Evolutionary conservation across 2,329 filamentous ascomycete genomes (phyloP).

Genomic region (Aspergillus ochraceoroseus): DNA sequence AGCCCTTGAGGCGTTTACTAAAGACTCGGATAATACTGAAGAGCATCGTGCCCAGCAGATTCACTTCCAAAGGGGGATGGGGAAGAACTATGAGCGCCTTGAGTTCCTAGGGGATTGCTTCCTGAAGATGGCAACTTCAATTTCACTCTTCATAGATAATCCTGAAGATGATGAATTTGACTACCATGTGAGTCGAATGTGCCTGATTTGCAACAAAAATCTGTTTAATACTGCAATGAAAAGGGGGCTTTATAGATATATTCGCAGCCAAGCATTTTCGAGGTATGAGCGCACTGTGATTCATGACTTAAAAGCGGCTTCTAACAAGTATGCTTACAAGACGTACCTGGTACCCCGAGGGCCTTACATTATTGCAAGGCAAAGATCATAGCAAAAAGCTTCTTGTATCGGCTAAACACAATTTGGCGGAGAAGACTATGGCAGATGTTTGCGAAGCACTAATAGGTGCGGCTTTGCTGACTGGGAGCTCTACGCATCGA

Average conservation of each 20-base stretch:
- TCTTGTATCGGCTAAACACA: conserved; percentile 50
- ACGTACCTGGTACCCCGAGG: conserved; percentile 83
- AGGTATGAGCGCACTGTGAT: conserved; percentile 44
- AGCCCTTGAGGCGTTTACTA: conserved; percentile 85
- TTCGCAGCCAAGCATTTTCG: conserved; percentile 78
- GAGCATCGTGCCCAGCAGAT: conserved; percentile 64
- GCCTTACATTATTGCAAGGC: conserved; percentile 66
- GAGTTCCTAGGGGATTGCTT: conserved; percentile 94
- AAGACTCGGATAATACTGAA: conserved; percentile 79
- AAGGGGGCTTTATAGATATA: conserved; percentile 63
- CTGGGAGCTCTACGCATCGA: conserved; percentile 46
- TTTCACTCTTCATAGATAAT: conserved; percentile 72
- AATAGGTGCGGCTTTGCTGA: conserved; percentile 75
- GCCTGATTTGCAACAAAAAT: conserved; percentile 85
- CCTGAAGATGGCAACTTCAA: conserved; percentile 91
- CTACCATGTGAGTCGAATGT: conserved; percentile 86
- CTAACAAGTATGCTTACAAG: conserved; percentile 33
- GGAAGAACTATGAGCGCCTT: conserved; percentile 87
- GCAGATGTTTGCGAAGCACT: conserved; percentile 93
- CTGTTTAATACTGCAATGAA: conserved; percentile 71
- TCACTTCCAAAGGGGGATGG: conserved; percentile 79
- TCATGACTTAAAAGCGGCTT: neutral
- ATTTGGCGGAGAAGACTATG: conserved; percentile 78
- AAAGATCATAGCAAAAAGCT: conserved; percentile 56
- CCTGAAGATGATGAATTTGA: conserved; percentile 77